Evolutionary conservation across 768 basidiomycete species (phyloP), one percentile per base, ranked within the genome.

Genomic region (Austroboletus eburneus): DNA sequence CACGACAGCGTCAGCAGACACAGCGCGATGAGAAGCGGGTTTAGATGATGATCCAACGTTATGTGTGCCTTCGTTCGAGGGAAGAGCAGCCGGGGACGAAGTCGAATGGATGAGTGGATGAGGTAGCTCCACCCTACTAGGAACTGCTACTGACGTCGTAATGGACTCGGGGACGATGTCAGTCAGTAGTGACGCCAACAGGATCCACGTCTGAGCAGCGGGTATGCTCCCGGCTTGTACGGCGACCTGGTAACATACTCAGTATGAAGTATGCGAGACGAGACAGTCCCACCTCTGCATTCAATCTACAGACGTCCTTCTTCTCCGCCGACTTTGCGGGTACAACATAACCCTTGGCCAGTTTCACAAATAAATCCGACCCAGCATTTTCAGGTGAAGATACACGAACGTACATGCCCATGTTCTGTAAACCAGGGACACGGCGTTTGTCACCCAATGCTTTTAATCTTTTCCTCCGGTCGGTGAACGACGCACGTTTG

Each of bases 281-380:
- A n/a, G n/a, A n/a, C n/a, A n/a, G n/a, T n/a, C 66, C 42, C 40
- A 72, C 79, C 66, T 81, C 72, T 20, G 85, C 81, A 50, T 91
- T 91, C 45, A 69, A 57, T 12, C 64, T 64, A 55, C 88, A 90
- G 3, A 82, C 68, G 0, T 64, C 65, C 14, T 58, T 51, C 54
- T 47, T 65, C 45, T 46, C 48, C 75, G 78, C 42, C 74, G 73
- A 45, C 13, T 51, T 46, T 7, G 57, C 59, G 14, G 62, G 55
- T 39, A 87, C 71, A 1, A 78, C 60, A 50, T 88, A 91, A 1
- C 72, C 70, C 46, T 73, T 71, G 2, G 90, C 87, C n/a, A 91
- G 73, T 10, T 69, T 72, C 2, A 64, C 70, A 55, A 91, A 83
- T 4, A 57, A 66, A 16, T 72, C 63, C 2, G 22, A 60, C 50